Evolutionary conservation across 306 rosid genomes (phyloP), one percentile per base, ranked within the genome.

Genomic region (Vachellia collinsii): DNA sequence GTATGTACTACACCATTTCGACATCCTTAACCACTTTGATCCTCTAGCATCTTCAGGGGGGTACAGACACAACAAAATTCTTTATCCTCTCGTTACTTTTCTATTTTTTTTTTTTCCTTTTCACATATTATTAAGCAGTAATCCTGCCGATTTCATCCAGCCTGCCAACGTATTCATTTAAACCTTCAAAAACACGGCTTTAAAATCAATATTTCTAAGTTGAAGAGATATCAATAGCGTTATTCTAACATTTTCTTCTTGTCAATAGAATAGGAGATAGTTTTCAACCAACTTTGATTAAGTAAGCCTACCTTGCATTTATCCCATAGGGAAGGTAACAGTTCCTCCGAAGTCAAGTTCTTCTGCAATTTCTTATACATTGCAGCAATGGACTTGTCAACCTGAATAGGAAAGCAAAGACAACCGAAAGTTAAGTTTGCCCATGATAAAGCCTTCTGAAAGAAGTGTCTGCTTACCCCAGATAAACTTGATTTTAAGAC

Each of bases 361-460:
- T 93, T 95, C 82, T 95, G 99, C 85, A 93, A 90, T 88, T 87
- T 95, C 93, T 93, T 95, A 64, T 89, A 93, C 99, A 95, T 95
- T 0, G 89, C 86, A 73, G 82, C 65, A 77, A 95, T 88, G 72
- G 94, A 89, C 87, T 93, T 95, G 87, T 95, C 99, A 82, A 93
- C 92, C 99, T 95, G 79, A 39, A 64, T 20, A 51, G 64, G 73
- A 70, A 69, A 76, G 68, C 77, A 73, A 84, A 77, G 29, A 83
- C 10, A 68, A 71, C 72, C 22, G 73, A 74, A 34, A 10, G 39
- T 65, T 41, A 83, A 61, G 58, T 61, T 73, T 5, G 81, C 11
- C 65, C 61, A 8, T 19, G 74, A 38, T 42, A 74, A 23, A 75
- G 82, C 44, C 46, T 54, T 59, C 63, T 47, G 34, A 70, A 81